Conservation (phyloP, 345 rosid genomes). For the Eutrema yunnanense region DNA sequence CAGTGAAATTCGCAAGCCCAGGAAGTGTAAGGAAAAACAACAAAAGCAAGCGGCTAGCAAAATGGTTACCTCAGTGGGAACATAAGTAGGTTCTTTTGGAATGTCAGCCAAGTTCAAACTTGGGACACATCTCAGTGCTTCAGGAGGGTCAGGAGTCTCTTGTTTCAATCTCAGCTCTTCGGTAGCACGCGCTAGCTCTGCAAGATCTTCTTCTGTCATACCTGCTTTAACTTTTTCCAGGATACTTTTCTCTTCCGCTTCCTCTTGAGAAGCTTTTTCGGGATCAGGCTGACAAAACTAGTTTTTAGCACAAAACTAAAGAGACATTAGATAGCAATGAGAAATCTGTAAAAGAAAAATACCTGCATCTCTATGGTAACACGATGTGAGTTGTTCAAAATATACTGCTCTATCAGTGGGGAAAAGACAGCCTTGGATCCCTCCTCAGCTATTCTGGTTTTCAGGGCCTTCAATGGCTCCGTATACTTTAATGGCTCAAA, state of each 20-base stretch:
- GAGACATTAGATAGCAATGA: background rate
- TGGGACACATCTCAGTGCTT: constrained; percentile 81
- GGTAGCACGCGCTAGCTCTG: constrained; percentile 83
- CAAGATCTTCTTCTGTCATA: constrained; percentile 92
- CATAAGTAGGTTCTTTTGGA: constrained; percentile 73
- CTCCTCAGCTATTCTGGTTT: constrained; percentile 76
- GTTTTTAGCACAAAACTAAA: constrained; percentile 15
- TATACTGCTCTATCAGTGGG: constrained; percentile 78
- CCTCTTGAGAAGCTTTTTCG: constrained; percentile 78
- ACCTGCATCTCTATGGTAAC: constrained; percentile 98
- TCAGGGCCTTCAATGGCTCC: constrained; percentile 69
- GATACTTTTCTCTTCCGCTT: constrained; percentile 69
- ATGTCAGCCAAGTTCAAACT: constrained; percentile 70
- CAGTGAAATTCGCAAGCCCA: background rate
- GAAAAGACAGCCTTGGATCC: constrained; percentile 96
- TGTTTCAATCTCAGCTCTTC: constrained; percentile 79
- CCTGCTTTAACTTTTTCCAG: constrained; percentile 64
- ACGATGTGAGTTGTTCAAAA: constrained; percentile 75
- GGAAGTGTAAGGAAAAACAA: background rate
- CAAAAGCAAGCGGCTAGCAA: constrained; percentile 7
- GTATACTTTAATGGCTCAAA: constrained; percentile 91
- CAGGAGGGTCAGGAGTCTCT: constrained; percentile 96
- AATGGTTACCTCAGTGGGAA: constrained; percentile 68
- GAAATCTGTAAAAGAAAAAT: constrained; percentile 3
- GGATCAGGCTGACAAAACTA: constrained; percentile 71